Evolutionary conservation across 2,329 filamentous ascomycete genomes (phyloP).

Genomic region (Colletotrichum orbiculare): DNA sequence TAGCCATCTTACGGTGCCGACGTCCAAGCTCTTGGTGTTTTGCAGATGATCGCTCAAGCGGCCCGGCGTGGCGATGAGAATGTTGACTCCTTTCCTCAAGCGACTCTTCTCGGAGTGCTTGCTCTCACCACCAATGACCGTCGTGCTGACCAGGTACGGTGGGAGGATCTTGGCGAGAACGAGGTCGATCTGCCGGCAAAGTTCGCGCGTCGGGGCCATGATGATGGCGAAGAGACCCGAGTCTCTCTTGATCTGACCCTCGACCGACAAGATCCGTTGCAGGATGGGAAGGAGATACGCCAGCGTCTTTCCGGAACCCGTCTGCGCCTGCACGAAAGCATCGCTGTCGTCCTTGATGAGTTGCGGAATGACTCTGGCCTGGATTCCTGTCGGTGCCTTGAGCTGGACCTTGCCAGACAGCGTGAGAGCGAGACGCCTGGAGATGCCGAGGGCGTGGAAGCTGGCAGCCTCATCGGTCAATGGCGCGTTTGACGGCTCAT

Average conservation of each 20-base stretch:
- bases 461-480: constrained; percentile 84
- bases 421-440: constrained; percentile 82
- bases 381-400: constrained; percentile 93
- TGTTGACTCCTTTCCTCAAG: constrained; percentile 92
- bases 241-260: constrained; percentile 78
- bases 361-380: constrained; percentile 87
- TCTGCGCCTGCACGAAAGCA: constrained; percentile 96
- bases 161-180: constrained; percentile 89
- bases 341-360: constrained; percentile 84
- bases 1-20: constrained; percentile 91
- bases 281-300: constrained; percentile 95
- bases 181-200: constrained; percentile 91
- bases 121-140: constrained; percentile 77
- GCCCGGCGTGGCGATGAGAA: constrained; percentile 93
- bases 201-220: constrained; percentile 91
- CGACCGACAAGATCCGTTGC: constrained; percentile 84
- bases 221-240: constrained; percentile 94
- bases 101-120: constrained; percentile 91
- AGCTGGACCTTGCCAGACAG: constrained; percentile 86
- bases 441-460: constrained; percentile 88
- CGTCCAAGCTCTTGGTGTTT: constrained; percentile 88
- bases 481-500: constrained; percentile 90
- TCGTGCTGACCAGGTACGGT: constrained; percentile 93
- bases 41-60: constrained; percentile 91
- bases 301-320: constrained; percentile 95